These are phyloP conservation scores for Harrya chromipes DNA, from an alignment of 768 basidiomycete species.

Conservation along the genomic window DNA sequence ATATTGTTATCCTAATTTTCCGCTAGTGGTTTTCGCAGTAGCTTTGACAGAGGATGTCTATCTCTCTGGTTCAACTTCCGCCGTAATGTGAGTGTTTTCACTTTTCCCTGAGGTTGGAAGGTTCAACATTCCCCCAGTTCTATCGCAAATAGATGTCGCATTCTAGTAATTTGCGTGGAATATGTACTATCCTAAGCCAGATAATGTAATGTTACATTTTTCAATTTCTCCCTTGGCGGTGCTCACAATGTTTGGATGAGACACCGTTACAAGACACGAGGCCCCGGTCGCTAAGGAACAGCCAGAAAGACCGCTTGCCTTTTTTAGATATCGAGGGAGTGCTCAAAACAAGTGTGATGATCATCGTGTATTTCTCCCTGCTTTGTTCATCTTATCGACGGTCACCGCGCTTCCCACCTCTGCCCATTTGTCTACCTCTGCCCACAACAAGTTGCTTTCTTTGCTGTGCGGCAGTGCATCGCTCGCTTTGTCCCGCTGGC, in stretches of 20 bases:
- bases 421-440: background rate
- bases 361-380: conserved; percentile 1
- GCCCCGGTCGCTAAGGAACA: conserved; percentile 6
- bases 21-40: conserved; percentile 87
- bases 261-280: conserved; percentile 1
- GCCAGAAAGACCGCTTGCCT: conserved; percentile 12
- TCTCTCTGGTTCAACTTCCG: conserved; percentile 97
- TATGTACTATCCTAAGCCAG: conserved; percentile 19
- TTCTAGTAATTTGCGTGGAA: conserved; percentile 13
- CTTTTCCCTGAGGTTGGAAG: conserved; percentile 9
- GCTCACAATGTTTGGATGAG: conserved; percentile 19
- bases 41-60: conserved; percentile 94
- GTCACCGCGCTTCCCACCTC: conserved; percentile 3
- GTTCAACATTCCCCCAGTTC: conserved; percentile 47
- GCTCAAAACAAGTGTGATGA: conserved; percentile 4
- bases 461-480: conserved; percentile 11
- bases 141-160: conserved; percentile 64
- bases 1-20: conserved; percentile 11
- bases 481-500: conserved; percentile 20
- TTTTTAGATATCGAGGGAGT: conserved; percentile 8
- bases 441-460: conserved; percentile 7
- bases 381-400: conserved; percentile 24
- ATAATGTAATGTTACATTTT: conserved; percentile 29
- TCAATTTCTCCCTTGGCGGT: background rate
- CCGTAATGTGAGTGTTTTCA: conserved; percentile 65